Percentiles rank a stretch among this genome's conserved stretches.
These are phyloP conservation scores for Cladorrhinum samala DNA, from an alignment of 495 filamentous ascomycete species.

Conservation along the genomic window DNA sequence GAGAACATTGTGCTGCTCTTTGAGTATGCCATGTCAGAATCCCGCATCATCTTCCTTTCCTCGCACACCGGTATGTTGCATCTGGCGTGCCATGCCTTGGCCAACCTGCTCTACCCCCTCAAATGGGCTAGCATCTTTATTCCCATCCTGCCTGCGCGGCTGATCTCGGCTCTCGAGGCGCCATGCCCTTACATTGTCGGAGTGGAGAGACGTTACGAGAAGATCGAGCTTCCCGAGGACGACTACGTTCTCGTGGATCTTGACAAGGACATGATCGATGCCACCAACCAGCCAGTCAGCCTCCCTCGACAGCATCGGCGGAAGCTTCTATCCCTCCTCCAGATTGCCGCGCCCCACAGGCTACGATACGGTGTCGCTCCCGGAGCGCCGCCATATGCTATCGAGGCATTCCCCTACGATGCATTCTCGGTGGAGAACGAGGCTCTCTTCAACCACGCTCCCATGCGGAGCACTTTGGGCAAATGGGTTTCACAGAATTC, in stretches of 20 bases:
- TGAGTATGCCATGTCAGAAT: constrained; percentile 89
- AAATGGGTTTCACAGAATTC: constrained; percentile 87
- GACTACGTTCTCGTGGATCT: constrained; percentile 94
- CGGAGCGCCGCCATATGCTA: constrained; percentile 87
- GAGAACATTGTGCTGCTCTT: constrained; percentile 88
- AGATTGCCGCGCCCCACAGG: constrained; percentile 85
- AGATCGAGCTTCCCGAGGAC: constrained; percentile 87
- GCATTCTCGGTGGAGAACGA: constrained; percentile 81
- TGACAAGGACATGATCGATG: constrained; percentile 82
- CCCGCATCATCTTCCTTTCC: constrained; percentile 90
- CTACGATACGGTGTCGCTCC: constrained; percentile 76
- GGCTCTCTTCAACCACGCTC: constrained; percentile 64
- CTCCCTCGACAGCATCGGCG: constrained; percentile 84
- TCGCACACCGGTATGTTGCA: constrained; percentile 96
- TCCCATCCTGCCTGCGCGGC: constrained; percentile 78
- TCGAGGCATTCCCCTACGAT: constrained; percentile 87
- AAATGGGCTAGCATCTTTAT: constrained; percentile 93
- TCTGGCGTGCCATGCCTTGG: constrained; percentile 76
- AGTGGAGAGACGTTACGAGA: constrained; percentile 89
- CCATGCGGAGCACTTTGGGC: constrained; percentile 64
- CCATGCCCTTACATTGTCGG: constrained; percentile 97
- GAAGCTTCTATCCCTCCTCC: constrained; percentile 82
- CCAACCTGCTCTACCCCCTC: constrained; percentile 80
- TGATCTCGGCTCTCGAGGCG: constrained; percentile 85
- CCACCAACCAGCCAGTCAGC: constrained; percentile 61